These are phyloP conservation scores for Andrographis paniculata DNA, from an alignment of 305 asterid genomes.

Conservation along the genomic window DNA sequence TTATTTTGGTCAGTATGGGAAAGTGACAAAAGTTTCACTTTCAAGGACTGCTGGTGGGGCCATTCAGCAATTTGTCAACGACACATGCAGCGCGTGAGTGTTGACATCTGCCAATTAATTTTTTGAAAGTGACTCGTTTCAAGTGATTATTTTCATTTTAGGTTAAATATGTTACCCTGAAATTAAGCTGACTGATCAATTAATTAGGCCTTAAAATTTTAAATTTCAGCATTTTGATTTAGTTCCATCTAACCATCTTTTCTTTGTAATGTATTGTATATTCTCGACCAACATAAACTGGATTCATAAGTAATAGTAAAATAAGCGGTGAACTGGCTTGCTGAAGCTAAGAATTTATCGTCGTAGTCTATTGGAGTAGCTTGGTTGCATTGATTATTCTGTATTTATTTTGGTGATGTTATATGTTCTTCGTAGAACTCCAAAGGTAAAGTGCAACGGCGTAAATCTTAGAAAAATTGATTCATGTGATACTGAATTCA, in stretches of 20 bases:
- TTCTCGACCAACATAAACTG: neutral
- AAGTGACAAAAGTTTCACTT: conserved; percentile 78
- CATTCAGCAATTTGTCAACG: conserved; percentile 77
- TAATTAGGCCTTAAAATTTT: too few species aligned
- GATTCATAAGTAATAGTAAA: conserved; percentile 1
- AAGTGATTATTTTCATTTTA: neutral
- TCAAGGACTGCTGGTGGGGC: conserved; percentile 96
- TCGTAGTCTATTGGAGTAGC: too few species aligned
- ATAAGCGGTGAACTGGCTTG: too few species aligned
- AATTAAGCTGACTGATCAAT: neutral
- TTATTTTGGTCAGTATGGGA: conserved; percentile 95
- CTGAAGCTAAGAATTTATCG: too few species aligned
- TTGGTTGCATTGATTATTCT: too few species aligned
- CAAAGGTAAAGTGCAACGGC: neutral
- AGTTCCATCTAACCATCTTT: too few species aligned
- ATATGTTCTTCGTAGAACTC: too few species aligned
- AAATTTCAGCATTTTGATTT: neutral
- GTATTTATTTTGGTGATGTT: neutral
- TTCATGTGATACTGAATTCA: too few species aligned
- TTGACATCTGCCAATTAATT: conserved; percentile 16
- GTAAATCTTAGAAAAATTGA: too few species aligned
- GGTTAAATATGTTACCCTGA: too few species aligned
- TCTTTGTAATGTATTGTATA: neutral
- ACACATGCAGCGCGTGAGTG: conserved; percentile 93
- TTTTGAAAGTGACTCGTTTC: neutral